These are phyloP conservation scores for Saturnispora bothae DNA, from an alignment of 805 yeast species.

Conservation along the genomic window DNA sequence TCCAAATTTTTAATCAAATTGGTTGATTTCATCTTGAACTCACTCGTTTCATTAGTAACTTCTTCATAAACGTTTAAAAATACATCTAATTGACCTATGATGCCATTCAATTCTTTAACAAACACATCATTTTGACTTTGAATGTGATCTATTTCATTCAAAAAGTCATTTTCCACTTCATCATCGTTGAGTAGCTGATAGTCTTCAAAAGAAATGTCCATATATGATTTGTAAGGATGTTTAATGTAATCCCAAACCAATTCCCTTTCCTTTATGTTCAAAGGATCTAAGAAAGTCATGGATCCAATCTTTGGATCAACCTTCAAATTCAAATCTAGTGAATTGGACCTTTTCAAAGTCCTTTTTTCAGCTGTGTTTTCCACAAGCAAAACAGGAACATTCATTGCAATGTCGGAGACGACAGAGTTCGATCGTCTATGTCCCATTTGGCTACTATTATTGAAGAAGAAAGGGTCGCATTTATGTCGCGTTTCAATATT, in stretches of 20 bases:
- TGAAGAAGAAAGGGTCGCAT: no score
- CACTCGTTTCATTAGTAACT: constrained; percentile 52
- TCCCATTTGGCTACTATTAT: no score
- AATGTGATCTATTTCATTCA: constrained; percentile 24
- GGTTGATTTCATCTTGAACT: constrained; percentile 50
- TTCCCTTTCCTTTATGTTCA: constrained; percentile 29
- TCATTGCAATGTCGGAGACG: constrained; percentile 50
- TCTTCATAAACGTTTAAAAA: constrained; percentile 43
- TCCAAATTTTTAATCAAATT: constrained; percentile 37
- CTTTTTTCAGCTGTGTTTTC: neutral
- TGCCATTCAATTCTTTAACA: constrained; percentile 32
- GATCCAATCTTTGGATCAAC: neutral
- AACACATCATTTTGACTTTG: constrained; percentile 28
- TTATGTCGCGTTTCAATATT: no score
- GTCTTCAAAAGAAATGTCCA: constrained; percentile 31
- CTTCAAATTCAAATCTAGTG: neutral
- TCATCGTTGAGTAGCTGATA: constrained; percentile 33
- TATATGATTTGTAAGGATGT: constrained; percentile 10
- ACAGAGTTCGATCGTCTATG: constrained; percentile 53
- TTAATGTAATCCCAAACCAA: constrained; percentile 19
- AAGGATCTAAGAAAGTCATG: constrained; percentile 23
- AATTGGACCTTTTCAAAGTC: neutral
- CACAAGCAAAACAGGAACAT: constrained; percentile 30
- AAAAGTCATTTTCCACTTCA: constrained; percentile 27
- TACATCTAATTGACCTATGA: constrained; percentile 36